Evolutionary conservation across 2,329 filamentous ascomycete species (phyloP), one percentile per base, ranked within the genome.

Genomic region (Lasiodiplodia hormozganensis): DNA sequence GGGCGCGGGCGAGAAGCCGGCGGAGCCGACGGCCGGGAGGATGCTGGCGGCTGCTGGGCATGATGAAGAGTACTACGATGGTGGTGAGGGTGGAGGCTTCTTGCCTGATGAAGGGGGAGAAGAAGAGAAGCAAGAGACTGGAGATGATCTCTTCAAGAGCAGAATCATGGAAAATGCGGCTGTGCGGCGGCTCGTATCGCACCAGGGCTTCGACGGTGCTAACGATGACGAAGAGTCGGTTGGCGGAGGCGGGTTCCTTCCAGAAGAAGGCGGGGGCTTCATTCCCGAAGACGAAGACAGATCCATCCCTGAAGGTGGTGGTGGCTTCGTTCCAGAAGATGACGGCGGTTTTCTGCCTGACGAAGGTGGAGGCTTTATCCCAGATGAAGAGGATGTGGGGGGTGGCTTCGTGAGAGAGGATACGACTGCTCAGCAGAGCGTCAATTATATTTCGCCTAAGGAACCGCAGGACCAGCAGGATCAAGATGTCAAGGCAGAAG

Each of bases 1-100:
- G 3, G 82, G 83, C 52, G 82, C 81, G 0, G 81, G 82, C 21
- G 83, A 85, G 43, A 82, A 85, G 23, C 72, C 71, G n/a, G 70
- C 73, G 0, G 71, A 76, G 62, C 73, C 75, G 4, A 70, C 73
- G 36, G 70, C 70, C 52, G 36, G 53, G 31, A 52, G 47, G n/a
- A 64, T 64, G 60, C 2, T 64, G 25, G 54, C 54, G 43, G 58
- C 43, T 16, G 60, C 56, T 16, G 47, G 21, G 25, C 16, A 54
- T 25, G 64, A 60, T 5, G 52, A 31, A 2, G 69, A 67, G 21
- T 25, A 65, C 25, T 64, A 58, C 2, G 31, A 51, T 53, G 65
- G 23, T 16, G 68, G 69, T 21, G 25, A 49, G 1, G 62, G 68
- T 56, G 72, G 70, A 36, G 71, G 72, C 5, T 72, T 74, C 60